phyloP scores from a whole-genome alignment of 1,284 basidiomycete species.

The Pisolithus thermaeus region DNA sequence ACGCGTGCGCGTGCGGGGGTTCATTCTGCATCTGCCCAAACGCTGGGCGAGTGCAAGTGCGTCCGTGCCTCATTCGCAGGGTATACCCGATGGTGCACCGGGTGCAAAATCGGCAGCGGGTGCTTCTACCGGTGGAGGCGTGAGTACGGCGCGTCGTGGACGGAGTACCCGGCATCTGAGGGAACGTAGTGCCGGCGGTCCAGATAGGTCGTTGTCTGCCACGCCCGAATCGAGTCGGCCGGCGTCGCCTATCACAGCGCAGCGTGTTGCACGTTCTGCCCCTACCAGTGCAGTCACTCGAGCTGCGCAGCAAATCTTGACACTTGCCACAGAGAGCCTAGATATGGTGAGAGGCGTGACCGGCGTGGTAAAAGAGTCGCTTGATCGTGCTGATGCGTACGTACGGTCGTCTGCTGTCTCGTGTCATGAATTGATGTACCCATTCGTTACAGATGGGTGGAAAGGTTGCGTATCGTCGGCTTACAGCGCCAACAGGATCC shows the following conservation, averaged over 20 bases:
- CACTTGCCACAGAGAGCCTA: conserved; percentile 83
- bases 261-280: conserved; percentile 28
- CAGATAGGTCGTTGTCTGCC: conserved; percentile 23
- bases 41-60: conserved; percentile 57
- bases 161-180: conserved; percentile 18
- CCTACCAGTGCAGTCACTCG: conserved; percentile 54
- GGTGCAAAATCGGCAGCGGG: conserved; percentile 29
- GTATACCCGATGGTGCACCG: conserved; percentile 21
- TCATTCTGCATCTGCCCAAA: conserved; percentile 78
- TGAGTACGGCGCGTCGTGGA: conserved; percentile 15
- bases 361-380: conserved; percentile 78
- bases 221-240: conserved; percentile 28
- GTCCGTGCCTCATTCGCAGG: conserved; percentile 1
- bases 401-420: conserved; percentile 28
- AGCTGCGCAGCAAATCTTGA: conserved; percentile 77
- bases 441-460: conserved; percentile 58
- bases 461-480: conserved; percentile 68
- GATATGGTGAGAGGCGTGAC: conserved; percentile 89
- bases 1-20: conserved; percentile 67
- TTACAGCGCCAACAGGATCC: conserved; percentile 48
- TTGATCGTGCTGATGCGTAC: conserved; percentile 84
- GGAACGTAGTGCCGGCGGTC: conserved; percentile 27
- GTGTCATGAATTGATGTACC: background rate
- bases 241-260: conserved; percentile 22
- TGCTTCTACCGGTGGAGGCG: conserved; percentile 33